phyloP scores from a whole-genome alignment of 2,329 filamentous ascomycete species.

The Fusarium equiseti region DNA sequence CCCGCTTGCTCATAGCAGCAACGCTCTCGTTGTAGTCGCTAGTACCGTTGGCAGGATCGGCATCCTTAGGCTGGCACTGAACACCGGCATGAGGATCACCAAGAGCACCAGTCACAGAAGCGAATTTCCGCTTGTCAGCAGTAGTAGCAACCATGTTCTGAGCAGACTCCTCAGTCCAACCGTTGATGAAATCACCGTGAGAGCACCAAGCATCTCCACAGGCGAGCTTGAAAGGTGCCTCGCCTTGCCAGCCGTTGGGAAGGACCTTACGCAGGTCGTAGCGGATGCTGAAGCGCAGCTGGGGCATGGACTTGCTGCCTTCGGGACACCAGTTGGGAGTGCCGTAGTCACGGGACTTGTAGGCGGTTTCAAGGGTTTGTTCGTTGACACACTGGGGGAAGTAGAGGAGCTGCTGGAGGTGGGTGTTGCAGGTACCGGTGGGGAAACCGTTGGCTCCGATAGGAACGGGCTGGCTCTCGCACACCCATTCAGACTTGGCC shows the following conservation, averaged over 20 bases:
- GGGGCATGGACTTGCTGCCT: slow-evolving; percentile 60
- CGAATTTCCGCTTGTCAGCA: slow-evolving; percentile 52
- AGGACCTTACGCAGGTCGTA: slow-evolving; percentile 59
- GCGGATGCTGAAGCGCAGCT: slow-evolving; percentile 61
- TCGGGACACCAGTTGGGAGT: slow-evolving; percentile 54
- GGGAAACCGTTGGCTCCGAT: slow-evolving; percentile 38
- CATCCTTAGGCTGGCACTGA: slow-evolving; percentile 52
- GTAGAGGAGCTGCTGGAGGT: slow-evolving; percentile 42
- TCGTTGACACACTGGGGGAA: slow-evolving; percentile 44
- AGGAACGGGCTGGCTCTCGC: slow-evolving; percentile 49
- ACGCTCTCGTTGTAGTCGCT: slow-evolving; percentile 52
- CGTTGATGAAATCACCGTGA: slow-evolving; percentile 63
- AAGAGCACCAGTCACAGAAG: slow-evolving; percentile 46
- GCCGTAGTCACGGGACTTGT: slow-evolving; percentile 35
- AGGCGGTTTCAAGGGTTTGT: slow-evolving; percentile 39
- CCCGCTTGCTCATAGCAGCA: slow-evolving; percentile 38
- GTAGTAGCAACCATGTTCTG: slow-evolving; percentile 56
- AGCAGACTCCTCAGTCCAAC: slow-evolving; percentile 52
- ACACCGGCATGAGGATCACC: slow-evolving; percentile 28
- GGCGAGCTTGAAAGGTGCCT: slow-evolving; percentile 58
- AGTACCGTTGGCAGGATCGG: slow-evolving; percentile 56
- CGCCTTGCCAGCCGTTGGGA: slow-evolving; percentile 59
- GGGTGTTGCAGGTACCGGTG: slow-evolving; percentile 32
- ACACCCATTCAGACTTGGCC: slow-evolving; percentile 51
- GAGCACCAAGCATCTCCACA: slow-evolving; percentile 57